Evolutionary conservation across 345 rosid genomes (phyloP), one percentile per base, ranked within the genome.

Genomic region (Aurinia saxatilis): DNA sequence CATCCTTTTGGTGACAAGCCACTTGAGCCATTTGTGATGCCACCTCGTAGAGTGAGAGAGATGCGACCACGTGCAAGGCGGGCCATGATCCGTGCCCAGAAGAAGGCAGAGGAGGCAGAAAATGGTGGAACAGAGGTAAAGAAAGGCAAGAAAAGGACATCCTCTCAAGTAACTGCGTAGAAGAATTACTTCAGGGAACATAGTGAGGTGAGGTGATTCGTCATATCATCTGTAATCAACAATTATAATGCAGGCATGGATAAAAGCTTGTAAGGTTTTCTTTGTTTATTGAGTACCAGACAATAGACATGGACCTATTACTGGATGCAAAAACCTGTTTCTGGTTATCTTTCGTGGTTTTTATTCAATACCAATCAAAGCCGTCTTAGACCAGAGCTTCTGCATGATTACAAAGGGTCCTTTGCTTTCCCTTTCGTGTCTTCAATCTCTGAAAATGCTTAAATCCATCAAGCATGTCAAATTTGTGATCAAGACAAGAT

Each of bases 51-150:
- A 36, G 87, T 90, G 37, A 77, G 99, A 64, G 96, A 90, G 77
- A 77, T 90, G 97, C 80, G 88, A 41, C 99, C 99, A 1, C 89
- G 96, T 41, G 89, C 78, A n/a, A 84, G 90, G 75, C 84, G 99
- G 35, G 99, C 99, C 66, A 57, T 86, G 80, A 76, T 87, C 74
- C 85, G 99, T 61, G 97, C 95, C 52, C 85, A 87, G 75, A 86
- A 85, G 78, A 87, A 86, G 66, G 86, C 79, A 7, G 95, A 90
- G 71, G 78, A 75, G 78, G 91, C 81, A 46, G 78, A 75, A 51
- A 76, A 66, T 40, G 78, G 67, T 21, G 65, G 75, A 18, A 58
- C 67, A 44, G 80, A 83, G 44, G 39, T 21, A 3, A 81, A 63
- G 52, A 84, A 80, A 69, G 81, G 86, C 35, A 85, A 63, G 77